Percentiles rank a stretch among this genome's conserved stretches.
Evolutionary conservation across 2,329 filamentous ascomycete genomes (phyloP).

Genomic region (Ramichloridium luteum): DNA sequence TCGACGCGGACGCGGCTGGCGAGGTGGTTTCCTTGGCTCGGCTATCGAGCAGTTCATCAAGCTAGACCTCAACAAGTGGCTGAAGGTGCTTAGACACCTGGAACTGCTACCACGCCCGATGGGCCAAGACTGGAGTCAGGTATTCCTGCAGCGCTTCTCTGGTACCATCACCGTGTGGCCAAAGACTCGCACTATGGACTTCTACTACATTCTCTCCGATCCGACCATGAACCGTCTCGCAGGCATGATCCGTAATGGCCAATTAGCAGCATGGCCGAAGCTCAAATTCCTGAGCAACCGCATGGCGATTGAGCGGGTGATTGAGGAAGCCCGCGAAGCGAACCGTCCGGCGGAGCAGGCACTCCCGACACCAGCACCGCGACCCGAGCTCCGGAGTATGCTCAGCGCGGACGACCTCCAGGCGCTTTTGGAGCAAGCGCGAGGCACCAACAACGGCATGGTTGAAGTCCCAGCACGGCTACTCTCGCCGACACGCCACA

Average conservation of each 20-base stretch:
- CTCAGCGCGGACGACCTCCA: constrained; percentile 37
- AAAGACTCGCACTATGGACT: constrained; percentile 64
- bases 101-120: constrained; percentile 82
- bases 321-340: constrained; percentile 44
- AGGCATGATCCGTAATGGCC: constrained; percentile 80
- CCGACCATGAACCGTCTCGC: constrained; percentile 63
- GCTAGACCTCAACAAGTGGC: constrained; percentile 93
- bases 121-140: constrained; percentile 91
- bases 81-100: constrained; percentile 83
- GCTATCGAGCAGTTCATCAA: constrained; percentile 92
- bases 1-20: constrained; percentile 84
- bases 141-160: constrained; percentile 91
- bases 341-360: constrained; percentile 23
- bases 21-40: constrained; percentile 85
- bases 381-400: constrained; percentile 21
- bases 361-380: constrained; percentile 18
- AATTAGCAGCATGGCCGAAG: constrained; percentile 81
- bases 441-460: constrained; percentile 15
- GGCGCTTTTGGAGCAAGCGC: constrained; percentile 27
- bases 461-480: constrained; percentile 18
- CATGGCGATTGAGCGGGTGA: constrained; percentile 64
- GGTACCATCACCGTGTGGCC: constrained; percentile 97
- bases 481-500: constrained; percentile 10
- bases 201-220: constrained; percentile 75
- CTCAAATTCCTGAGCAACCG: constrained; percentile 83